A percentile compares a stretch with the other conserved stretches of the same genome.
These are phyloP conservation scores for Saccharomyces hybrid DNA, from an alignment of 1,139 yeast species.

Conservation along the genomic window DNA sequence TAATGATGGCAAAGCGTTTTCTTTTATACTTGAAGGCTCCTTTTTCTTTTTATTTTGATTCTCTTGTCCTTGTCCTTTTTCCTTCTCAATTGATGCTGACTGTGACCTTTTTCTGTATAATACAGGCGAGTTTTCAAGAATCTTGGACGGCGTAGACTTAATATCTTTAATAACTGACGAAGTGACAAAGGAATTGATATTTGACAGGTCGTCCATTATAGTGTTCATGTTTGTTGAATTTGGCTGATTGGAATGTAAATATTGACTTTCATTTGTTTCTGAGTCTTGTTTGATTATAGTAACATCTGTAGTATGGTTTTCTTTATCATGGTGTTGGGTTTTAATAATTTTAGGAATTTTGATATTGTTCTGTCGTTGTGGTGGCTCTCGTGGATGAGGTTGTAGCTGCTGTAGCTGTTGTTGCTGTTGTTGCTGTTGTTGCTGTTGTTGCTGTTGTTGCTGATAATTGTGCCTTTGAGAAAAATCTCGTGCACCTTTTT, in stretches of 20 bases:
- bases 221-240: constrained; percentile 14
- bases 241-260: constrained; percentile 2
- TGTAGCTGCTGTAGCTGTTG: constrained; percentile 8
- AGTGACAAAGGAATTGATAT: constrained; percentile 21
- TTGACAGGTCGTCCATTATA: constrained; percentile 20
- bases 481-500: constrained; percentile 1
- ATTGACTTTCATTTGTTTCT: background rate
- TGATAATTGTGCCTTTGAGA: constrained; percentile 1
- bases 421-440: background rate
- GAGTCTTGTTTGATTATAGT: background rate
- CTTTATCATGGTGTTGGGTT: background rate
- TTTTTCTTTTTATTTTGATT: background rate
- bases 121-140: constrained; percentile 20
- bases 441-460: too few species aligned
- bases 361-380: background rate
- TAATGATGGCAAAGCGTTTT: background rate
- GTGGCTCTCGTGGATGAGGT: background rate
- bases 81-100: constrained; percentile 2
- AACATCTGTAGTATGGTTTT: background rate
- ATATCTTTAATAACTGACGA: constrained; percentile 21
- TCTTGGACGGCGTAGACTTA: constrained; percentile 11
- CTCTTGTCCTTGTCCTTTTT: constrained; percentile 1
- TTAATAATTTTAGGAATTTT: background rate
- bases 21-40: background rate
- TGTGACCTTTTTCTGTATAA: constrained; percentile 9